Evolutionary conservation across 2,329 filamentous ascomycete genomes (phyloP), one percentile per base, ranked within the genome.

Genomic region (Diaporthe sp.): DNA sequence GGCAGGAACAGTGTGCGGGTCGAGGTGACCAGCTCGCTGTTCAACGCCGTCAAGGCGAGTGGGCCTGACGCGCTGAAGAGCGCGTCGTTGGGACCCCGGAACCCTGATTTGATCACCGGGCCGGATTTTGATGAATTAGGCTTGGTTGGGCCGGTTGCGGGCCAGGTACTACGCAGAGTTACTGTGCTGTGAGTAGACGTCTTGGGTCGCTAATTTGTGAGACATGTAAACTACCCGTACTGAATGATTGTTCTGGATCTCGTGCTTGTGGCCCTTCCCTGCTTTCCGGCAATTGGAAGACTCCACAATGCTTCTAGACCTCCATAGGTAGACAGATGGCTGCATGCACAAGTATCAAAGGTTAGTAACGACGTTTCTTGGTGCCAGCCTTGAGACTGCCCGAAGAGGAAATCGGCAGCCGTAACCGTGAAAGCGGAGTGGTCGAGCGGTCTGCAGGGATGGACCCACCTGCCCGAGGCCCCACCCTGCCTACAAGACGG

Each of bases 361-460:
- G 28, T 28, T 31, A 6, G 12, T 19, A 31, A 13, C 12, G 39
- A 49, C 25, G 39, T 17, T 15, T 34, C 3, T 31, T 15, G 17
- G 25, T 37, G 25, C 39, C 39, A 46, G n/a, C 22, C 22, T n/a
- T 17, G 51, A 22, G 25, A 53, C 42, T 76, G 22, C 72, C 72
- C 34, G 28, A 75, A 72, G 15, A 31, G 68, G 75, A 53, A 76
- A 49, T 44, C 42, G 15, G 22, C 28, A 31, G 39, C 31, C 55
- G 25, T 10, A 49, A 72, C 25, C 42, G 72, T 58, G 67, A n/a
- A 76, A 68, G 72, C 67, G 44, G 44, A 75, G 44, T 76, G 75
- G 72, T 31, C 39, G 55, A 51, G 8, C 8, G 4, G n/a, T 2
- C 15, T 55, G 44, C 57, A 61, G 22, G 70, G 67, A 53, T 51